Evolutionary conservation across 257 asterid species (phyloP), one percentile per base, ranked within the genome.

Genomic region (Petunia axillaris): DNA sequence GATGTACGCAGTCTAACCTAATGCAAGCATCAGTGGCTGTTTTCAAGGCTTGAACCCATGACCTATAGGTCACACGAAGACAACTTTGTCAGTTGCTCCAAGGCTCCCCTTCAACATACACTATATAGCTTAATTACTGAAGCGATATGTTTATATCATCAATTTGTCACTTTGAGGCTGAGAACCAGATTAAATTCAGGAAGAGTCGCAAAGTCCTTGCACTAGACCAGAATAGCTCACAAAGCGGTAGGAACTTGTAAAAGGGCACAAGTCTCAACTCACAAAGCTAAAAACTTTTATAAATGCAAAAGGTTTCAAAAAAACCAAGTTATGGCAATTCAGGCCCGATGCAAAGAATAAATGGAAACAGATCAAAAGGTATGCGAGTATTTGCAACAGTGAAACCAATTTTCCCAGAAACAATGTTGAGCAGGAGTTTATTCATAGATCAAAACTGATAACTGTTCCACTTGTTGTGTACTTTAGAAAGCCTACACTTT

Each of bases 401-500:
- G 37, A 36, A 37, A 79, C 76, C 50, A n/a, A 4, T 46, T 48
- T 35, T 9, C 35, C 76, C 82, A 39, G 67, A 50, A 52, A 73
- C 13, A 50, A 73, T 48, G 78, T 37, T 15, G 64, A 44, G 64
- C 54, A 10, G 65, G 76, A 52, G 75, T 64, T 79, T 79, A 79
- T 79, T 79, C 46, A 64, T 25, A 41, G 48, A 11, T 35, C 66
- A 75, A 35, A 75, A 54, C 16, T 54, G 71, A 50, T 37, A 57
- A 58, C 11, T 10, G 6, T 35, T 55, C 78, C 80, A 81, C 92
- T 80, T 67, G 2, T 16, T 60, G 84, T 44, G 60, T 58, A 25
- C 25, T 25, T 44, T 82, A 67, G 52, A 74, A 53, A 46, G 70
- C 48, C 66, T 75, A 87, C 85, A 80, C 36, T 83, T 87, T 77